A percentile compares a stretch with the other conserved stretches of the same genome.
Conservation (phyloP, 129 eudicot genomes). For the Pulicaria dysenterica region DNA sequence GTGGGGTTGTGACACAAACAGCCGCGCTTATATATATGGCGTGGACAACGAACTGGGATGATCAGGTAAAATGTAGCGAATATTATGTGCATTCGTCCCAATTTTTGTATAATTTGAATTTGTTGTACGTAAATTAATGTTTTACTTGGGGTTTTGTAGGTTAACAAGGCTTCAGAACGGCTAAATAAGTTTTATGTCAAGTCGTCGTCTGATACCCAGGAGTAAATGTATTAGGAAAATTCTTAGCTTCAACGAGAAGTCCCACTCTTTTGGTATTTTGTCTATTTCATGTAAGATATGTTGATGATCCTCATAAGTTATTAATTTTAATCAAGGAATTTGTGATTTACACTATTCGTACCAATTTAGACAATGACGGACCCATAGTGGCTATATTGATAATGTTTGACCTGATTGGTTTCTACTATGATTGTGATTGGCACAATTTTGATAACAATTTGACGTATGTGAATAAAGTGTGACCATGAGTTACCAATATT, state of each 20-base stretch:
- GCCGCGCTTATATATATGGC: constrained; percentile 52
- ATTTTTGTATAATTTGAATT: neutral
- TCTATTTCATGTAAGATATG: neutral
- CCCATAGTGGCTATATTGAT: too few species aligned
- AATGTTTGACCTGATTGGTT: too few species aligned
- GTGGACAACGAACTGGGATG: constrained; percentile 66
- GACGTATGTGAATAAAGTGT: too few species aligned
- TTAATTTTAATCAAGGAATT: too few species aligned
- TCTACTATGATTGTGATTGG: too few species aligned
- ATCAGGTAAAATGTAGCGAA: constrained; percentile 43
- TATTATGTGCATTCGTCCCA: neutral
- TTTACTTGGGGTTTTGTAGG: constrained; percentile 25
- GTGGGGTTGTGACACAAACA: constrained; percentile 55
- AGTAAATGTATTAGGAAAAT: constrained; percentile 14
- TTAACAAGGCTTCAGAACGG: constrained; percentile 49
- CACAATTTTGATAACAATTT: too few species aligned
- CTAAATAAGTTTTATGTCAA: constrained; percentile 44
- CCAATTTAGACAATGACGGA: too few species aligned
- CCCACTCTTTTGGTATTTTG: constrained; percentile 1
- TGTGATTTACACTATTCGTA: too few species aligned
- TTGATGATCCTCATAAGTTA: too few species aligned
- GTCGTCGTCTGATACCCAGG: constrained; percentile 31
- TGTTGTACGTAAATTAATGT: neutral
- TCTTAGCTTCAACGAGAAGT: neutral
- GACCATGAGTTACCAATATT: too few species aligned